Base-by-base conservation (phyloP, 805 yeast species). In the Starmerella floricola region DNA sequence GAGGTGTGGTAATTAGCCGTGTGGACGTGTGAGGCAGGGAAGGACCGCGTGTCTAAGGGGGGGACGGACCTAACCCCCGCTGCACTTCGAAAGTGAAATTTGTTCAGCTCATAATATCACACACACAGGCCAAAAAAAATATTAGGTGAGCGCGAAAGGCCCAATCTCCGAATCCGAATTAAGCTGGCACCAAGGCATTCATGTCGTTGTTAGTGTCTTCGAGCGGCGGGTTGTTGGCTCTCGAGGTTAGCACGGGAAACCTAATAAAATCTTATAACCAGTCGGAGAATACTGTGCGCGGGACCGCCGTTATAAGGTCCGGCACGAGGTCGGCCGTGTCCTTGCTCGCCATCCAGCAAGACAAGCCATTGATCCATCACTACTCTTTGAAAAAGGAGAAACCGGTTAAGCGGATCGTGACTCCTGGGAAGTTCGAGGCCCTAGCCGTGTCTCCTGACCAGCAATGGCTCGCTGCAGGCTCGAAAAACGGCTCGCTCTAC, bases 341-440 rank as follows among this genome's bases (percentile, higher is more conserved):
- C 13, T 6, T 45, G 2, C 71, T 83, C 47, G 76, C 74, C 8
- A 81, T 84, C 1, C 76, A 79, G 46, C 64, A 67, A n/a, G 73
- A 69, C 32, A 82, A 79, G 56, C 91, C 95, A 0, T 60, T 85
- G 46, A 63, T 87, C 23, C 78, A 80, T 48, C 79, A 79, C 2
- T 87, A 84, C 55, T 62, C 5, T 69, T 77, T 65, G 79, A 36
- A 37, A 31, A 83, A 17, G 76, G 78, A 51, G 68, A 69, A 52
- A 66, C 83, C 26, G 72, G 77, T 5, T 84, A 82, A 51, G 91
- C 86, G 63, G 68, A 68, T 87, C 31, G 91, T 95, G 0, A 66
- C 87, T 12, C 95, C 96, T 0, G 96, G 84, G 59, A 75, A 74
- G 40, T 61, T 87, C 31, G 62, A 72, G 12, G 73, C 84, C 55